These are phyloP conservation scores for Hypoxylon fuscum DNA, from an alignment of 495 filamentous ascomycete species.

Conservation along the genomic window DNA sequence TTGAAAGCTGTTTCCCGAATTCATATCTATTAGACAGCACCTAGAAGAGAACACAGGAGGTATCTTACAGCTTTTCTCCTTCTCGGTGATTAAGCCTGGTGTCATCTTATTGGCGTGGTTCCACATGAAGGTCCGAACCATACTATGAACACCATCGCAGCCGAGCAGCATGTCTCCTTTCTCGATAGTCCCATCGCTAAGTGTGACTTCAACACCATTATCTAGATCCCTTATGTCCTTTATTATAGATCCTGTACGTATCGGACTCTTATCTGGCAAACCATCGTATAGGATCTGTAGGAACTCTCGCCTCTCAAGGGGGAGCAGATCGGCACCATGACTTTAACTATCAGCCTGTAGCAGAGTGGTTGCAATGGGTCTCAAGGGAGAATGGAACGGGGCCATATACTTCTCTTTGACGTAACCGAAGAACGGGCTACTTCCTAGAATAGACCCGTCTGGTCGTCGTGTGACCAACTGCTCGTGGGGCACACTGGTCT, in stretches of 20 bases:
- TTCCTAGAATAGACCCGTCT: constrained; percentile 27
- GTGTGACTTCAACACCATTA: constrained; percentile 36
- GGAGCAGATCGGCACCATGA: not conserved
- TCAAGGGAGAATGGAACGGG: not conserved
- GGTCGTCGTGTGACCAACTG: constrained; percentile 25
- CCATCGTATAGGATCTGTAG: constrained; percentile 40
- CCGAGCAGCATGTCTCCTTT: constrained; percentile 44
- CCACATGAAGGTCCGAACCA: constrained; percentile 32
- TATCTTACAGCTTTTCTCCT: constrained; percentile 17
- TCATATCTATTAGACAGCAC: too few species aligned
- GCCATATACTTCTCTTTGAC: constrained; percentile 11
- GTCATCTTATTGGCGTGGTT: constrained; percentile 2
- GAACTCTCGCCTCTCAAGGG: constrained; percentile 17
- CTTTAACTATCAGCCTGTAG: not conserved
- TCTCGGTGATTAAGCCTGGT: constrained; percentile 3
- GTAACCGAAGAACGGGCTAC: constrained; percentile 14
- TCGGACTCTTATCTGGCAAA: constrained; percentile 38
- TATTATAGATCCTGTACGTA: constrained; percentile 24
- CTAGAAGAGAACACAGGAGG: too few species aligned
- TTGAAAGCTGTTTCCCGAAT: constrained; percentile 3
- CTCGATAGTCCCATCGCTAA: constrained; percentile 27
- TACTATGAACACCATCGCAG: constrained; percentile 43
- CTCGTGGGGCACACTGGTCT: constrained; percentile 19
- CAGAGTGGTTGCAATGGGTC: too few species aligned
- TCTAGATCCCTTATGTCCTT: constrained; percentile 27